These are phyloP conservation scores for Termitomyces sp. DNA, from an alignment of 768 basidiomycete genomes.

Conservation along the genomic window DNA sequence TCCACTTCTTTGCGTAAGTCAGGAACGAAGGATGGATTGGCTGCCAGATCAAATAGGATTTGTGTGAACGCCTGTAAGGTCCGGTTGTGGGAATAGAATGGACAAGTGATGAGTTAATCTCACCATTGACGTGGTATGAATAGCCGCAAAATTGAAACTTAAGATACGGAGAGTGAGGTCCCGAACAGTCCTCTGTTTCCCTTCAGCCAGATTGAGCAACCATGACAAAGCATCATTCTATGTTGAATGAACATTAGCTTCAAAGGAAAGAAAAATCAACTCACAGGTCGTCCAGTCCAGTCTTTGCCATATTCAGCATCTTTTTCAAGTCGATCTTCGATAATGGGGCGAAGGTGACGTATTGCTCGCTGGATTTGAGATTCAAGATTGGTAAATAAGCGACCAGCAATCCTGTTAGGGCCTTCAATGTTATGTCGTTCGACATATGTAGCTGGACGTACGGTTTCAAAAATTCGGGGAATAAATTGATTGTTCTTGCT, in stretches of 20 bases:
- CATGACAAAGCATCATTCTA: conserved; percentile 26
- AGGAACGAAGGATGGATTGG: conserved; percentile 25
- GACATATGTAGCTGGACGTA: conserved; percentile 25
- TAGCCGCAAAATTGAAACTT: conserved; percentile 24
- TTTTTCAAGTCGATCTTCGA: not conserved
- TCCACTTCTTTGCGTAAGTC: conserved; percentile 39
- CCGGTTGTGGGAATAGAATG: not conserved
- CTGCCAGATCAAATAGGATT: conserved; percentile 33
- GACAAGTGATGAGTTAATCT: not conserved
- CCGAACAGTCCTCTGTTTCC: conserved; percentile 15
- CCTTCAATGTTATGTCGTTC: conserved; percentile 6
- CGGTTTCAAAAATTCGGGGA: conserved; percentile 38
- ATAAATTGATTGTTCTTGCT: conserved; percentile 25
- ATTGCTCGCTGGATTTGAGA: conserved; percentile 19
- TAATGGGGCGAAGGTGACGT: conserved; percentile 1
- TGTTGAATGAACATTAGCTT: not conserved
- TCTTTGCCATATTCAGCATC: not conserved
- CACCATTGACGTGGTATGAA: conserved; percentile 26
- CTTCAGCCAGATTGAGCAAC: conserved; percentile 23
- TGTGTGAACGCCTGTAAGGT: conserved; percentile 29
- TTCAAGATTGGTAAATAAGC: conserved; percentile 20
- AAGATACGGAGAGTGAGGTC: conserved; percentile 20
- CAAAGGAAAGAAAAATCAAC: not conserved
- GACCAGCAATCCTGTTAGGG: conserved; percentile 16
- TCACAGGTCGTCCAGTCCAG: not conserved